A percentile compares a stretch with the other conserved stretches of the same genome.
phyloP scores from a whole-genome alignment of 73 alveolate genomes.

The Durusdinium trenchii region DNA sequence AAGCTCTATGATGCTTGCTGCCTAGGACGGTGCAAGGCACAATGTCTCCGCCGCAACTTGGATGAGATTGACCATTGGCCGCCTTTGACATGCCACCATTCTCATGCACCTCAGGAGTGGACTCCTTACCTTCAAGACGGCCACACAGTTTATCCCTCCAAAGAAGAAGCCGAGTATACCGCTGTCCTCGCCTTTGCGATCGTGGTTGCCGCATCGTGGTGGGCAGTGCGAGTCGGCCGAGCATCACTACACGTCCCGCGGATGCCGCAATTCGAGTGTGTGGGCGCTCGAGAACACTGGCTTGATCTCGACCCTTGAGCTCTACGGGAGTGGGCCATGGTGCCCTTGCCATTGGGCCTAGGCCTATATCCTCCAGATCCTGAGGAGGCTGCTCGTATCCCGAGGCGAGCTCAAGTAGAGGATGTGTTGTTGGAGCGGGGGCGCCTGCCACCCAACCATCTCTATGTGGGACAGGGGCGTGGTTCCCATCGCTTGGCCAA shows the following conservation, averaged over 20 bases:
- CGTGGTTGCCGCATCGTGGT: conserved; percentile 5
- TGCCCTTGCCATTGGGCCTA: too few relatives aligned
- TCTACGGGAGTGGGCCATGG: neutral
- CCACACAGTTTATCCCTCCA: neutral
- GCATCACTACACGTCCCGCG: neutral
- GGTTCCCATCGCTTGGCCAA: too few relatives aligned
- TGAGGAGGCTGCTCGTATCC: too few relatives aligned
- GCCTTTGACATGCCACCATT: neutral
- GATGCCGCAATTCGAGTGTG: neutral
- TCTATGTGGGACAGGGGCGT: too few relatives aligned
- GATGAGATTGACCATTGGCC: neutral
- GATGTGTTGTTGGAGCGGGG: too few relatives aligned
- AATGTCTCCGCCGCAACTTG: neutral
- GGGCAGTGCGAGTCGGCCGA: conserved; percentile 1
- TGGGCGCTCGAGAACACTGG: neutral
- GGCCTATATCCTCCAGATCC: too few relatives aligned
- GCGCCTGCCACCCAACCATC: too few relatives aligned
- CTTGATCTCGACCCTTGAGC: neutral
- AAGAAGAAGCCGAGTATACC: conserved; percentile 1
- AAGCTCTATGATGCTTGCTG: neutral
- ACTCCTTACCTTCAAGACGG: neutral
- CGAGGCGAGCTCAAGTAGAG: too few relatives aligned
- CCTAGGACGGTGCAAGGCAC: neutral
- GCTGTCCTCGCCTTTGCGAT: neutral
- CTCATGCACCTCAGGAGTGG: neutral